Base-by-base conservation (phyloP, 345 rosid species). In the Excoecaria cochinchinensis region DNA sequence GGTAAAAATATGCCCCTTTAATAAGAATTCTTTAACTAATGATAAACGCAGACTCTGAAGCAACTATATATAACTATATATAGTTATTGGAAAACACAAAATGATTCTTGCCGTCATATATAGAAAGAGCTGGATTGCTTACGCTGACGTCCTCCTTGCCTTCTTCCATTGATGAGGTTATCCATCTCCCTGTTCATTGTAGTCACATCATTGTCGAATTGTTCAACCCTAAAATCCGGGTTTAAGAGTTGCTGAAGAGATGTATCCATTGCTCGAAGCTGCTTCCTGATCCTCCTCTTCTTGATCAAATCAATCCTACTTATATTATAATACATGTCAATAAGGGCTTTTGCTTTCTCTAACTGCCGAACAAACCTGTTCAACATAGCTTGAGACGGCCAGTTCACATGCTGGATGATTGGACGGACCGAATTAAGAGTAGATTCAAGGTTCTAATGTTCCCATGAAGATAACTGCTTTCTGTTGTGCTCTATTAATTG, bases 361-460 rank as follows among this genome's bases (percentile, higher is more conserved):
- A 67, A 24, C 57, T 12, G 56, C 71, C 47, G 40, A 1, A 48
- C 19, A 15, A 67, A 67, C 71, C 40, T 11, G 25, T 0, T 13
- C 3, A 56, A 46, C 0, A 53, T 7, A 47, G 24, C 71, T 7
- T 39, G 5, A 6, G 57, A 48, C 7, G 16, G 13, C 40, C 6
- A 22, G n/a, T 47, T 17, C 16, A 67, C 1, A 13, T 24, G 10
- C 31, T 53, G 8, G 24, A 73, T 9, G 3, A 16, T 4, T 0
- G 83, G 84, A 42, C 55, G 3, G 39, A 82, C 5, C 0, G 1
- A 7, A 12, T 38, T 4, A 70, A 86, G 76, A 14, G 79, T 77
- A n/a, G 60, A 57, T 31, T 51, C 17, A 12, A 86, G 78, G 1
- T 79, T 67, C 3, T 51, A 66, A 78, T 19, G 44, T 46, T 42